Evolutionary conservation across 257 asterid genomes (phyloP).

Genomic region (Nicotiana sylvestris): DNA sequence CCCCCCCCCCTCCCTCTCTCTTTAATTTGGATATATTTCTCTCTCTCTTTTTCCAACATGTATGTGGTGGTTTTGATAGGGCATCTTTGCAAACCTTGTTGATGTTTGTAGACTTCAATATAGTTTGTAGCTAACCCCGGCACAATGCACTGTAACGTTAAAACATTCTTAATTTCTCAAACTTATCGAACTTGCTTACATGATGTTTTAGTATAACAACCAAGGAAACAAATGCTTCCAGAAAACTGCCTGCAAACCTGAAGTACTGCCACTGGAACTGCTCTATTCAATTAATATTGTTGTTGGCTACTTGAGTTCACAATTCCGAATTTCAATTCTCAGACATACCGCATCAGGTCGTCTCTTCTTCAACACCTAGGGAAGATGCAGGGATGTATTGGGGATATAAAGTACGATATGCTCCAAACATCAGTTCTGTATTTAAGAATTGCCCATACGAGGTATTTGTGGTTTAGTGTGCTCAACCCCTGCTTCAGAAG

Average conservation of each 20-base stretch:
- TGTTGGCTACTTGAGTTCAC: neutral
- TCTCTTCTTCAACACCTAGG: slow-evolving; percentile 73
- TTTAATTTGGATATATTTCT: neutral
- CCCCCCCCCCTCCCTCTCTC: neutral
- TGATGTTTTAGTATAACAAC: neutral
- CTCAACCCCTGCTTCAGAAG: neutral
- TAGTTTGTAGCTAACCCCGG: neutral
- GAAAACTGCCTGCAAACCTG: neutral
- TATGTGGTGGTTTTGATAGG: neutral
- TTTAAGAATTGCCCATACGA: slow-evolving; percentile 70
- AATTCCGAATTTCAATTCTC: slow-evolving; percentile 20
- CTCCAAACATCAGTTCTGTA: slow-evolving; percentile 76
- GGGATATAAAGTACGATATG: slow-evolving; percentile 91
- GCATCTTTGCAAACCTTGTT: neutral
- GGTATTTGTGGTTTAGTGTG: slow-evolving; percentile 33
- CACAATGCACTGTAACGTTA: neutral
- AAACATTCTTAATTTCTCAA: neutral
- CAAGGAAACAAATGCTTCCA: neutral
- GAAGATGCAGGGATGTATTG: slow-evolving; percentile 80
- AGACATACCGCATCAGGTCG: slow-evolving; percentile 62
- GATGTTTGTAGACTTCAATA: neutral
- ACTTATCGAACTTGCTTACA: neutral
- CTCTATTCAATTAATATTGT: neutral
- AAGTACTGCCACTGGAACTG: neutral
- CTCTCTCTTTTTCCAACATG: neutral